Evolutionary conservation across 805 yeast genomes (phyloP), one percentile per base, ranked within the genome.

Genomic region (Kodamaea leandrae): DNA sequence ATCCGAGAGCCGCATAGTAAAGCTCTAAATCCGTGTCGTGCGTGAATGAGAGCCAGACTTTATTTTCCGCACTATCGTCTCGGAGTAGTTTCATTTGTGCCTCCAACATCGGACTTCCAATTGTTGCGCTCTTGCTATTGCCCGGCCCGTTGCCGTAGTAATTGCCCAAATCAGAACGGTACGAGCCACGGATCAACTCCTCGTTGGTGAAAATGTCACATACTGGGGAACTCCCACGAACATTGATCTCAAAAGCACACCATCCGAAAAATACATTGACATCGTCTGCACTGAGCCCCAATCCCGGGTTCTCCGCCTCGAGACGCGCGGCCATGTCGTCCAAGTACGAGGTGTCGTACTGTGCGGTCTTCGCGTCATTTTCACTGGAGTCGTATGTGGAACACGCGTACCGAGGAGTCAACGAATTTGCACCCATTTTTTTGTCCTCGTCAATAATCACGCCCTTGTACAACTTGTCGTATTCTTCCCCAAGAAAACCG

Each of bases 401-500:
- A 52, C 78, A 74, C 9, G 69, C 71, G 40, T 63, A 56, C 18
- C 74, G 64, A 13, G 85, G 79, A 5, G 85, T 76, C 57, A 82
- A 63, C 3, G 83, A 69, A 58, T 81, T 75, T 24, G 77, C 81
- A 24, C 87, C 87, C 53, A 64, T 67, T 4, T 51, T 46, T 7
- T 54, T 58, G 36, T 62, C 62, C 53, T 82, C 87, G 32, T 70
- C 66, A 17, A 80, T 50, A 9, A 74, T 61, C 30, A 75, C 51
- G 19, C 57, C 64, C 13, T 69, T 61, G 24, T 57, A 55, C 19
- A 56, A 44, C 4, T 43, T 49, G 13, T 68, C 57, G 53, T 64
- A 70, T 42, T 66, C 61, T 38, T 64, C 66, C 8, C 76, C 75
- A 49, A 77, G 64, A 58, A 83, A 81, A 0, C 86, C 88, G 48